These are phyloP conservation scores for Achlya hypogyna DNA, from an alignment of 352 stramenopile species.

Conservation along the genomic window DNA sequence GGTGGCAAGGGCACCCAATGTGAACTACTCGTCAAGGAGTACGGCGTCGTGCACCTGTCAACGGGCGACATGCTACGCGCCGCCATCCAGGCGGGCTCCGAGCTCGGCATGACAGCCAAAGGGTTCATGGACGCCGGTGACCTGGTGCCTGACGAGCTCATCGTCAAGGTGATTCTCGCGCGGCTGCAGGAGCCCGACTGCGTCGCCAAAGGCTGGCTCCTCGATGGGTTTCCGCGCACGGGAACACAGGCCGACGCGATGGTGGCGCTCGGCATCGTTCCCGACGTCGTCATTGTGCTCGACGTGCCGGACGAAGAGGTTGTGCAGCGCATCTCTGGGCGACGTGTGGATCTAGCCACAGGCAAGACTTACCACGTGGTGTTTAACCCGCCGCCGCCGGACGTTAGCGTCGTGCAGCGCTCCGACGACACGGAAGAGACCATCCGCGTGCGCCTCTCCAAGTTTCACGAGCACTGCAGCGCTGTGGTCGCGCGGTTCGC, in stretches of 20 bases:
- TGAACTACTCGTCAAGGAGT: conserved; percentile 75
- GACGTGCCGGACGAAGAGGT: conserved; percentile 88
- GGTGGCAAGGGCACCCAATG: conserved; percentile 95
- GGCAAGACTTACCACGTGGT: conserved; percentile 78
- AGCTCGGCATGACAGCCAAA: conserved; percentile 65
- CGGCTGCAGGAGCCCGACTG: conserved; percentile 83
- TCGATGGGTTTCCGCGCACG: conserved; percentile 93
- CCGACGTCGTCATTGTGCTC: conserved; percentile 87
- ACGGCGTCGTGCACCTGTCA: conserved; percentile 87
- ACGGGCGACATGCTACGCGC: conserved; percentile 89
- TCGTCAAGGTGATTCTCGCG: conserved; percentile 78
- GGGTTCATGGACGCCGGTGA: conserved; percentile 76
- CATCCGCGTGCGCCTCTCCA: conserved; percentile 58
- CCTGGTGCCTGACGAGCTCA: conserved; percentile 90
- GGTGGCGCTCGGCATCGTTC: conserved; percentile 49
- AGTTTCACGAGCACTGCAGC: conserved; percentile 77
- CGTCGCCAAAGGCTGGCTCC: conserved; percentile 80
- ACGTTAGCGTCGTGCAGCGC: conserved; percentile 53
- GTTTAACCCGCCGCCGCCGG: conserved; percentile 47
- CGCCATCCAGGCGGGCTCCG: conserved; percentile 58
- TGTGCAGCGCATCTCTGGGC: conserved; percentile 59
- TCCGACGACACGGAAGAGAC: conserved; percentile 78
- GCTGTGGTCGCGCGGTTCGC: conserved; percentile 66
- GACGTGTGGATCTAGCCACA: conserved; percentile 69
- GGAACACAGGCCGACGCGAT: conserved; percentile 86